These are phyloP conservation scores for Citrus trifoliata DNA, from an alignment of 345 rosid species.

Conservation along the genomic window DNA sequence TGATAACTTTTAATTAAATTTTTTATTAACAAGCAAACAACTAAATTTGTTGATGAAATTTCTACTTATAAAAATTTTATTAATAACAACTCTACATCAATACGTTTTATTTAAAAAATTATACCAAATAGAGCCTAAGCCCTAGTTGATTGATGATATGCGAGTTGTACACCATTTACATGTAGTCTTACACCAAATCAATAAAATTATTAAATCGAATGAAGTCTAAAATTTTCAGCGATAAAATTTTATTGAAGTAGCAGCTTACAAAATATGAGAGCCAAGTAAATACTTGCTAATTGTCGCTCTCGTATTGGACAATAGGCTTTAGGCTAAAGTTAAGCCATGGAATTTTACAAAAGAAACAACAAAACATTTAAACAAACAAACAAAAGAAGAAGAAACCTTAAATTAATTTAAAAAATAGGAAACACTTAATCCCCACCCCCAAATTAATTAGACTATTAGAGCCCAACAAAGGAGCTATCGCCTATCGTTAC, in stretches of 20 bases:
- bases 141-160: no score
- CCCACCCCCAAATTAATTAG: background rate
- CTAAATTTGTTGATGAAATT: no score
- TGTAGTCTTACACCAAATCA: no score
- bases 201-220: no score
- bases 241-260: no score
- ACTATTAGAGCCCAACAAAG: background rate
- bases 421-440: background rate
- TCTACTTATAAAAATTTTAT: no score
- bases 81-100: no score
- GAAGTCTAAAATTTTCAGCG: background rate
- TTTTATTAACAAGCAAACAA: no score
- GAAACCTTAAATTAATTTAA: background rate
- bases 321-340: background rate
- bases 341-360: background rate
- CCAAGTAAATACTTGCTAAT: background rate
- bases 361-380: background rate
- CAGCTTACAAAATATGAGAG: background rate
- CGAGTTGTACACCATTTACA: no score
- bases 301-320: background rate
- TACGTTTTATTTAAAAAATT: no score
- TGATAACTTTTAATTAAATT: no score
- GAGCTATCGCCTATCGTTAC: background rate
- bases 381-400: background rate
- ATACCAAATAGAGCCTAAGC: no score